Evolutionary conservation across 2,329 filamentous ascomycete genomes (phyloP).

Genomic region (Monilinia fructicola): DNA sequence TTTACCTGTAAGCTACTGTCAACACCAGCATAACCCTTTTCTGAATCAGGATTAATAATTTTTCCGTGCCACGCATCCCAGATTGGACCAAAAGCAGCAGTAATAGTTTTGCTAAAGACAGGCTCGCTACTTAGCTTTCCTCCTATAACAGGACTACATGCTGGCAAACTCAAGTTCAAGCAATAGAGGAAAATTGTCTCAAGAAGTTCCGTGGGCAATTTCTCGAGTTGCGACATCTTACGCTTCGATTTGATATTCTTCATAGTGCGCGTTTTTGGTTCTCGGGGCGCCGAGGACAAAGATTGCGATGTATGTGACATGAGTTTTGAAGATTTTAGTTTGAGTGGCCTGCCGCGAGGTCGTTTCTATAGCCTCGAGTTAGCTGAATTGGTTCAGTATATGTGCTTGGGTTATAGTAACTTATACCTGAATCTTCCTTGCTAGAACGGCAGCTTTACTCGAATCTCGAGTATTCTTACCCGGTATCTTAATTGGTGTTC

Average conservation of each 20-base stretch:
- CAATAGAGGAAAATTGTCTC: slow-evolving; percentile 37
- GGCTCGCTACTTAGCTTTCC: slow-evolving; percentile 36
- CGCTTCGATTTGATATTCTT: slow-evolving; percentile 37
- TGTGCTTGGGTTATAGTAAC: neutral
- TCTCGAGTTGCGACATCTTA: slow-evolving; percentile 38
- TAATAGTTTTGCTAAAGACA: slow-evolving; percentile 34
- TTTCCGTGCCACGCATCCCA: slow-evolving; percentile 31
- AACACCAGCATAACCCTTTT: neutral
- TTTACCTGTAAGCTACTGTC: slow-evolving; percentile 22
- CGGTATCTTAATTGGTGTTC: slow-evolving; percentile 38
- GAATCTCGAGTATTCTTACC: slow-evolving; percentile 36
- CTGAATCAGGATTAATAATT: neutral
- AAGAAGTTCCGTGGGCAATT: slow-evolving; percentile 38
- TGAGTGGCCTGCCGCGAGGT: slow-evolving; percentile 30
- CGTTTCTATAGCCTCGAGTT: slow-evolving; percentile 26
- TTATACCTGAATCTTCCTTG: slow-evolving; percentile 33
- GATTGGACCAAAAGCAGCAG: slow-evolving; percentile 34
- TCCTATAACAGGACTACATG: slow-evolving; percentile 37
- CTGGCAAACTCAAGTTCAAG: slow-evolving; percentile 37
- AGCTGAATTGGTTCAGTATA: neutral
- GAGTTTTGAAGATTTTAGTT: slow-evolving; percentile 18
- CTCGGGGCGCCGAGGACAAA: neutral
- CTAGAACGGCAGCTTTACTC: slow-evolving; percentile 30
- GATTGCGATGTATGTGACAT: neutral
- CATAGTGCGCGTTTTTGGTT: slow-evolving; percentile 27